Evolutionary conservation across 2,329 filamentous ascomycete genomes (phyloP), one percentile per base, ranked within the genome.

Genomic region (Penicillium crustosum): DNA sequence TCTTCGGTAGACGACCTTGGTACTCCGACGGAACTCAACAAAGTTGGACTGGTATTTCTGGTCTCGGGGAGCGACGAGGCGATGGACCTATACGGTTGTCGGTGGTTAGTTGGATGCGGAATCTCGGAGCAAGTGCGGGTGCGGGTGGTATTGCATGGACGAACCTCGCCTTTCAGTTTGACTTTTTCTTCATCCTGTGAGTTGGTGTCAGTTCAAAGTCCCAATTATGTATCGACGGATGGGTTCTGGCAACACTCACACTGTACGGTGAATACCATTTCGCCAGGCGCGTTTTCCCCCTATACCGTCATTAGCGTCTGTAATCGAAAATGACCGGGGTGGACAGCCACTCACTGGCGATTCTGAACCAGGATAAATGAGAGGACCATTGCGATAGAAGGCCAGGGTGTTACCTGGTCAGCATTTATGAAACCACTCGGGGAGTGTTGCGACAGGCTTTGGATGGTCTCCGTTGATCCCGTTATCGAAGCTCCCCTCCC

Each of bases 11-110:
- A 99, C 91, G 69, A 99, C 90, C 81, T 97, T 97, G 74, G 93
- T 92, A 61, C 76, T 79, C 49, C 75, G 72, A 45, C 79, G 77
- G 67, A 88, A 88, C 69, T 99, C 94, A 83, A 99, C 94, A 72
- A 99, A 99, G 81, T 99, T 99, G 79, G 92, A 96, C 77, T 99
- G 94, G 82, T 99, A 96, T 75, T 99, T 99, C 75, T 99, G 94
- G 78, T 99, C 94, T 73, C 94, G 90, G 7, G 94, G 94, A 0
- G 94, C 94, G 61, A 99, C 93, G 67, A 99, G 91, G 62, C 94
- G 93, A 83, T 99, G 94, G 69, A 97, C 90, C 89, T 92, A 68
- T 49, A 33, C 6, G 41, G 56, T 59, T 19, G 44, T 63, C 12
- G 47, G 56, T 58, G 23, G 43, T 66, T 60, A 58, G 58, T 54